A percentile compares a stretch with the other conserved stretches of the same genome.
These are phyloP conservation scores for Pyrenula aspistea DNA, from an alignment of 495 filamentous ascomycete species.

Conservation along the genomic window DNA sequence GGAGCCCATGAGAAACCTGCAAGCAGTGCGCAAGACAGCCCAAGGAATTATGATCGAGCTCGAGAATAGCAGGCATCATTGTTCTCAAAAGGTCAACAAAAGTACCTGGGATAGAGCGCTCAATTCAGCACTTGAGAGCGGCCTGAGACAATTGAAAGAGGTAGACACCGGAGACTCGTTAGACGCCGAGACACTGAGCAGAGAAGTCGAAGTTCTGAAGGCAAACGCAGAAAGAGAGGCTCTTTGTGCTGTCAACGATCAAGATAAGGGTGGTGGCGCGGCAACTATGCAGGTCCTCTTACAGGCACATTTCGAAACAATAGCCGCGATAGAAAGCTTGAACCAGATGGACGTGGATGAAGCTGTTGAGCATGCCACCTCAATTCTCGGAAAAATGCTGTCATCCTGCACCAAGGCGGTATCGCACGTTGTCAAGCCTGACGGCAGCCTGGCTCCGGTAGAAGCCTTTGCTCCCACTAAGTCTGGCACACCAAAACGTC, in stretches of 20 bases:
- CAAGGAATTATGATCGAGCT: conserved; percentile 79
- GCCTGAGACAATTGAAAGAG: conserved; percentile 61
- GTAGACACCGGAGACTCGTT: conserved; percentile 60
- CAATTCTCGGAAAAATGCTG: conserved; percentile 67
- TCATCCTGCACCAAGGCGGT: conserved; percentile 58
- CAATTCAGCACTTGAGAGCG: conserved; percentile 78
- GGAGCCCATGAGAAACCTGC: conserved; percentile 50
- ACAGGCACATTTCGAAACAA: conserved; percentile 81
- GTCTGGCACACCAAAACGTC: conserved; percentile 61
- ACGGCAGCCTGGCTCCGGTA: conserved; percentile 55
- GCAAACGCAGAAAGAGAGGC: conserved; percentile 74
- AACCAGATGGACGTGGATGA: conserved; percentile 68
- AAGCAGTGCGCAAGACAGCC: conserved; percentile 74
- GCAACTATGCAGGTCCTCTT: conserved; percentile 70
- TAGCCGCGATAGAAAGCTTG: conserved; percentile 68
- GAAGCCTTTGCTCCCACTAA: conserved; percentile 54
- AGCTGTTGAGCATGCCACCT: conserved; percentile 66
- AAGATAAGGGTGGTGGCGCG: conserved; percentile 71
- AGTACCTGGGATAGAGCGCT: conserved; percentile 77
- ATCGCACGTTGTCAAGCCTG: conserved; percentile 81
- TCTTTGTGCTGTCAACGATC: conserved; percentile 62
- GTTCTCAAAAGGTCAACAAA: conserved; percentile 68
- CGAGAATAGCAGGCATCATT: conserved; percentile 78
- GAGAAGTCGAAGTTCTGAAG: conserved; percentile 77
- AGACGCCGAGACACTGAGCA: conserved; percentile 58